A percentile compares a stretch with the other conserved stretches of the same genome.
These are phyloP conservation scores for Protomyces arabidopsidicola DNA, from an alignment of 1,139 yeast genomes.

Conservation along the genomic window DNA sequence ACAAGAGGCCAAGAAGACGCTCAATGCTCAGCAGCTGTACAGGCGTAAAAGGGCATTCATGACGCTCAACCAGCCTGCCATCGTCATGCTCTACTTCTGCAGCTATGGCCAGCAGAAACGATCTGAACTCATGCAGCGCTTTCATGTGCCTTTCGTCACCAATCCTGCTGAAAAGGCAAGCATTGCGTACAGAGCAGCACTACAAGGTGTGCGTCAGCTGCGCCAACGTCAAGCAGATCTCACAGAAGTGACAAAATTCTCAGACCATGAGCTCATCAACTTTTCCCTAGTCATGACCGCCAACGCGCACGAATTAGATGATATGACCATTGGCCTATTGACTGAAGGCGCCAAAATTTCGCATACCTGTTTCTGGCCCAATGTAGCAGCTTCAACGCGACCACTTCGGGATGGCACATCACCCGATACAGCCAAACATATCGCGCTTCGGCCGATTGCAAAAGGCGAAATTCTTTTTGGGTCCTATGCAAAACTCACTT, in stretches of 20 bases:
- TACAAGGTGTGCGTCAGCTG: background rate
- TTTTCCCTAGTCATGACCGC: slow-evolving; percentile 9
- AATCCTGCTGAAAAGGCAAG: background rate
- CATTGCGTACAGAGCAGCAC: slow-evolving; percentile 14
- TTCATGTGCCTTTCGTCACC: background rate
- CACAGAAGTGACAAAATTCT: background rate
- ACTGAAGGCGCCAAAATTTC: slow-evolving; percentile 10
- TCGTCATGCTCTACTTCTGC: slow-evolving; percentile 1
- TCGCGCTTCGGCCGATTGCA: slow-evolving; percentile 1
- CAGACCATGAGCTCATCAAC: slow-evolving; percentile 1
- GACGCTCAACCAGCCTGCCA: slow-evolving; percentile 11
- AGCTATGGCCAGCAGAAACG: background rate
- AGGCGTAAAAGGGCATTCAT: slow-evolving; percentile 21
- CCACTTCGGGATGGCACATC: background rate
- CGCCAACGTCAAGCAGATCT: background rate
- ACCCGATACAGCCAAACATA: slow-evolving; percentile 6
- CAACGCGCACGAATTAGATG: slow-evolving; percentile 15
- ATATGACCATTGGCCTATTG: slow-evolving; percentile 5
- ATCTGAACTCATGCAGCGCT: background rate
- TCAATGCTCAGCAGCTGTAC: background rate
- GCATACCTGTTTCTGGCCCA: slow-evolving; percentile 14
- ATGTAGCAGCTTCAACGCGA: slow-evolving; percentile 15
- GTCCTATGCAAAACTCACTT: slow-evolving; percentile 6
- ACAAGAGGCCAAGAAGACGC: background rate
- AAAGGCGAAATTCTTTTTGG: slow-evolving; percentile 14